Evolutionary conservation across 2,329 filamentous ascomycete species (phyloP), one percentile per base, ranked within the genome.

Genomic region (Cladosporium oxysporum): DNA sequence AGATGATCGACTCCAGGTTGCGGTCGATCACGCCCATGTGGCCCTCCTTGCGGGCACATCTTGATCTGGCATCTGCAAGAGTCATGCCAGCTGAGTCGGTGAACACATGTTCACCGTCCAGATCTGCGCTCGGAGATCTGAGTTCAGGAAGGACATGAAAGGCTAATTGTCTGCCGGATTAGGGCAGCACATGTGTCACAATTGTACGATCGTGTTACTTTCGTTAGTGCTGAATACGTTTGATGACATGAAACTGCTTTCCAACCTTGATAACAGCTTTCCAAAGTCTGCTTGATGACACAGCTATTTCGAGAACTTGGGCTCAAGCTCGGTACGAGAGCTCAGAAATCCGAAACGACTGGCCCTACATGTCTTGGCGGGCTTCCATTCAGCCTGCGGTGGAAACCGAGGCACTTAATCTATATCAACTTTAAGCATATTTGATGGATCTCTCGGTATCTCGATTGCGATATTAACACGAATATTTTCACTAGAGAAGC

Each of bases 161-260:
- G 33, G n/a, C 14, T 58, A 58, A 58, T 10, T 26, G 33, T 14
- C 23, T 58, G 55, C 55, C 55, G 55, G 52, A 21, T n/a, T 33
- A 33, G 52, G 52, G 52, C 52, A 55, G 12, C 52, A 33, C 52
- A n/a, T 29, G 8, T 55, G 28, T 33, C 28, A 31, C 28, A 16
- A 28, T 31, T 21, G 28, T 29, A 23, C 12, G n/a, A 23, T 11
- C 41, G 41, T 53, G 49, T 53, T 26, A 23, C 49, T 41, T 58
- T 23, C 11, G 21, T 23, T 41, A 58, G 29, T 33, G 52, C 52
- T 58, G 23, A 12, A 11, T 57, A 26, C 55, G 21, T 33, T 23
- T 33, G 3, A 31, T 49, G 41, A 50, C 37, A 23, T 60, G 58
- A 60, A 60, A 60, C 58, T 60, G 58, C 16, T 49, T 23, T 18